Conservation (phyloP, 2,329 filamentous ascomycete genomes). For the Xylaria sp. region DNA sequence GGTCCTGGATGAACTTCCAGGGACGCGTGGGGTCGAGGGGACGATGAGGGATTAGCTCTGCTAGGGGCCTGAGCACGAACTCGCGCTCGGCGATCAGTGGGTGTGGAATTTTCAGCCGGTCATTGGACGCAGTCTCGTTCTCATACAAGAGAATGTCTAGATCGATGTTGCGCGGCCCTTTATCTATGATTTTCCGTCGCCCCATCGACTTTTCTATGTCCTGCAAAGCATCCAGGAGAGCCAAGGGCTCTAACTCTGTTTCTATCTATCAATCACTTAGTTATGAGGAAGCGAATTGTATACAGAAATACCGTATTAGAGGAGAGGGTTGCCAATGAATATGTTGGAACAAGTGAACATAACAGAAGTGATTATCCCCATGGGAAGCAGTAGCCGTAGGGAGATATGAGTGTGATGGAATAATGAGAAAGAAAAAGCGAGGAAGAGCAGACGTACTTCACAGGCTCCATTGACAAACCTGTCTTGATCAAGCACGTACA, state of each 20-base stretch:
- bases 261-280: conserved; percentile 65
- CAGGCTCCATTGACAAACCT: conserved; percentile 91
- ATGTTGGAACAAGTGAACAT: background rate
- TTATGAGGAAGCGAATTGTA: background rate
- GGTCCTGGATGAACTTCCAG: conserved; percentile 66
- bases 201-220: conserved; percentile 81
- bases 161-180: conserved; percentile 93
- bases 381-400: background rate
- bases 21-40: conserved; percentile 59
- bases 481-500: conserved; percentile 92
- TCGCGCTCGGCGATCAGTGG: conserved; percentile 85
- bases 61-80: conserved; percentile 88
- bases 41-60: conserved; percentile 69
- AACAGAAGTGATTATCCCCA: background rate
- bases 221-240: conserved; percentile 81
- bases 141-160: conserved; percentile 89
- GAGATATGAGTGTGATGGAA: background rate
- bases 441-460: conserved; percentile 62
- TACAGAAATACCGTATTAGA: background rate
- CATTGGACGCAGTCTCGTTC: conserved; percentile 65
- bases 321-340: background rate
- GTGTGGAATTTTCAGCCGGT: conserved; percentile 85
- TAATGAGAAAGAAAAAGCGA: background rate
- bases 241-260: conserved; percentile 75
- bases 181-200: conserved; percentile 83